phyloP scores from a whole-genome alignment of 805 yeast species.

The Candida andamanensis region DNA sequence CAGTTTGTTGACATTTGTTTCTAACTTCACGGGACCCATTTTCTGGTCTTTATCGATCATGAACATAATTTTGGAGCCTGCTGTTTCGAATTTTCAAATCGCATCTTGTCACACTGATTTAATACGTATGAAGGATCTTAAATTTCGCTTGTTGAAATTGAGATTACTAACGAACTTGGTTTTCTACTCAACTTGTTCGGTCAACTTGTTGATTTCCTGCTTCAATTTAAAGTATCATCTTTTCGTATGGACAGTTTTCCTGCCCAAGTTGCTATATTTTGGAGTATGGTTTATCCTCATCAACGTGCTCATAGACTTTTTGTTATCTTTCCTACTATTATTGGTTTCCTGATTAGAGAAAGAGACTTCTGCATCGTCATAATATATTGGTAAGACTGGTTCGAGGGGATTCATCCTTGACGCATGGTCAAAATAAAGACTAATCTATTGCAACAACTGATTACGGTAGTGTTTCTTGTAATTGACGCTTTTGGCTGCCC shows the following conservation, averaged over 20 bases:
- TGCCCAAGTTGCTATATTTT: conserved; percentile 83
- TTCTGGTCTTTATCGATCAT: conserved; percentile 64
- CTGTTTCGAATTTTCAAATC: conserved; percentile 11
- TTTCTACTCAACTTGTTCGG: conserved; percentile 57
- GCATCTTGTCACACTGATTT: conserved; percentile 9
- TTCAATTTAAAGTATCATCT: conserved; percentile 72
- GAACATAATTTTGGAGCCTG: conserved; percentile 34
- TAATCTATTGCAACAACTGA: conserved; percentile 28
- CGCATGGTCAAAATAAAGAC: conserved; percentile 1
- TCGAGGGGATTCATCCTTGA: conserved; percentile 1
- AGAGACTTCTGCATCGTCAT: background rate
- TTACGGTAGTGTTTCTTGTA: conserved; percentile 68
- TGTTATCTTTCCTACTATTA: conserved; percentile 35
- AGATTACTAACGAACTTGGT: conserved; percentile 36
- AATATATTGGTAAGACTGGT: conserved; percentile 1
- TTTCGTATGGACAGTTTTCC: conserved; percentile 96
- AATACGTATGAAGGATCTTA: conserved; percentile 6
- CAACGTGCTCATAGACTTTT: conserved; percentile 30
- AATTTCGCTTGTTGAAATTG: conserved; percentile 23
- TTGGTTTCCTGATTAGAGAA: background rate
- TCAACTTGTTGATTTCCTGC: conserved; percentile 65
- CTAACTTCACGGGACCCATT: conserved; percentile 84
- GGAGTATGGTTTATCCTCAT: conserved; percentile 66
- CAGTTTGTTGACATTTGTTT: conserved; percentile 69
- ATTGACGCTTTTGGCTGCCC: conserved; percentile 68